phyloP scores from a whole-genome alignment of 441 rosid species.

The Adansonia grandidieri region DNA sequence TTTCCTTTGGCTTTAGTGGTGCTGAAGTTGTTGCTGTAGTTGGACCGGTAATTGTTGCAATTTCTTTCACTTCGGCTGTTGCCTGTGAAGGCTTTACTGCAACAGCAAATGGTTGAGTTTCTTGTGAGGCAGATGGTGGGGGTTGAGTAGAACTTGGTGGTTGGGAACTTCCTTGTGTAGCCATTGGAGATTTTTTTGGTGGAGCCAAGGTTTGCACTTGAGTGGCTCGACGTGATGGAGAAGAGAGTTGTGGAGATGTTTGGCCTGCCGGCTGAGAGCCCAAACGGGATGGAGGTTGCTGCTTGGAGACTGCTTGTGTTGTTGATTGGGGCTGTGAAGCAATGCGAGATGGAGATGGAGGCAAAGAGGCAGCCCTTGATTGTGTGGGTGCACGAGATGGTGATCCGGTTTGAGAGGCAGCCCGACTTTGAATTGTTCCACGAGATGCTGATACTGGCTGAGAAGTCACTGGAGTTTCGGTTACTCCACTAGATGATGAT shows the following conservation, averaged over 20 bases:
- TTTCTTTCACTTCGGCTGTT: conserved; percentile 11
- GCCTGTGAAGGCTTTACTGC: conserved; percentile 25
- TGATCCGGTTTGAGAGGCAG: conserved; percentile 29
- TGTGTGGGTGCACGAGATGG: conserved; percentile 24
- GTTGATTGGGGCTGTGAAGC: conserved; percentile 30
- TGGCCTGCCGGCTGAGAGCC: conserved; percentile 40
- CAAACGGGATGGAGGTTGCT: conserved; percentile 37
- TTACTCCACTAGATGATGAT: conserved; percentile 26
- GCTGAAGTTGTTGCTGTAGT: conserved; percentile 22
- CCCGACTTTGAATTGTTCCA: conserved; percentile 24
- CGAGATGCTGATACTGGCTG: conserved; percentile 24
- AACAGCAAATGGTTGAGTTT: conserved; percentile 20
- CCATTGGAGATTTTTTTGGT: conserved; percentile 31
- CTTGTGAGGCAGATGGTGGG: conserved; percentile 25
- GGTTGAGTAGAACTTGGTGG: conserved; percentile 27
- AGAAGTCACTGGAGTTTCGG: conserved; percentile 22
- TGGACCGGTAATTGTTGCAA: conserved; percentile 11
- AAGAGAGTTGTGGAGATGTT: conserved; percentile 37
- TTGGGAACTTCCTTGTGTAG: conserved; percentile 29
- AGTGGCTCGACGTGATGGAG: conserved; percentile 37
- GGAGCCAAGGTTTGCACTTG: conserved; percentile 36
- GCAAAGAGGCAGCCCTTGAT: conserved; percentile 29
- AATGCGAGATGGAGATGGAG: conserved; percentile 35
- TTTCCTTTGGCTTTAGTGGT: conserved; percentile 30
- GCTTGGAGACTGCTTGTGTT: conserved; percentile 29